phyloP scores from a whole-genome alignment of 1,284 basidiomycete species.

The Amylostereum areolatum region DNA sequence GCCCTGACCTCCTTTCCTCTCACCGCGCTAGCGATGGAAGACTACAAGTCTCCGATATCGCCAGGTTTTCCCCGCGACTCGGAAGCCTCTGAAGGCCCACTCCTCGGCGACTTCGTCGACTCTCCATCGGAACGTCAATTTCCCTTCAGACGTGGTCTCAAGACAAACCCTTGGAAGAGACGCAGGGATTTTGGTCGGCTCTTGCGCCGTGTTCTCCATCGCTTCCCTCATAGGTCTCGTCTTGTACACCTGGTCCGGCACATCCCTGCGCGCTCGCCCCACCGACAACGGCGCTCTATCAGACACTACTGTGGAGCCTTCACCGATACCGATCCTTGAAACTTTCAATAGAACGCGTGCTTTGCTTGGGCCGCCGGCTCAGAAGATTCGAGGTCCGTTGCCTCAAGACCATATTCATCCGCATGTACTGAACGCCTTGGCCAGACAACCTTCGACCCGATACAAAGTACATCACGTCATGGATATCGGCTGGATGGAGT shows the following conservation, averaged over 20 bases:
- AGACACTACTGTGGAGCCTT: too few relatives aligned
- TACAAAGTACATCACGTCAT: slow-evolving; percentile 60
- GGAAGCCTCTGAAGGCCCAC: slow-evolving; percentile 3
- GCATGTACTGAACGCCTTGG: not conserved
- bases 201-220: slow-evolving; percentile 25
- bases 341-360: too few relatives aligned
- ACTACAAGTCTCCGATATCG: too few relatives aligned
- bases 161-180: too few relatives aligned
- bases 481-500: slow-evolving; percentile 71
- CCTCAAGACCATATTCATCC: not conserved
- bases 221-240: slow-evolving; percentile 27
- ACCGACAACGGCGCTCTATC: slow-evolving; percentile 5
- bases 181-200: too few relatives aligned
- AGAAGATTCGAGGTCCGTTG: slow-evolving; percentile 43
- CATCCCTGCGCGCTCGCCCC: slow-evolving; percentile 12
- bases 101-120: slow-evolving; percentile 16
- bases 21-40: too few relatives aligned
- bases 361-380: slow-evolving; percentile 45
- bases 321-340: too few relatives aligned
- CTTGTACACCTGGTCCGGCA: slow-evolving; percentile 23
- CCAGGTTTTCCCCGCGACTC: slow-evolving; percentile 11
- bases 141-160: too few relatives aligned
- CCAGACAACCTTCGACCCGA: slow-evolving; percentile 52
- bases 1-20: too few relatives aligned
- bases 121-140: slow-evolving; percentile 20